These are phyloP conservation scores for Syncephalis plumigaleata DNA, from an alignment of 371 early-diverging fungal genomes.

Conservation along the genomic window DNA sequence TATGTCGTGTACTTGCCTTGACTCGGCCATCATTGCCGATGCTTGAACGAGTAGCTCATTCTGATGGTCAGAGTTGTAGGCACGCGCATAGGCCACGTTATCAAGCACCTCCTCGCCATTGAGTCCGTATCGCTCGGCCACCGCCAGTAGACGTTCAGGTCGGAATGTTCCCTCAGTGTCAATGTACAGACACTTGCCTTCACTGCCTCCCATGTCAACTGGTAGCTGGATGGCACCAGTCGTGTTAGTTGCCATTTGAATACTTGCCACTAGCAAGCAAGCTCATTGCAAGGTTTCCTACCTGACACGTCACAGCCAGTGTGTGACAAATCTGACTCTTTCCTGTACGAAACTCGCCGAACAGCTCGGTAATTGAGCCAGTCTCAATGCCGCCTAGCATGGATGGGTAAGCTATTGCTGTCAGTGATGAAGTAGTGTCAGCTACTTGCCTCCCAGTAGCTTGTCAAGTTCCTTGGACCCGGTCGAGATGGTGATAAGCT, in stretches of 20 bases:
- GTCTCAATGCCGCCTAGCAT: constrained; percentile 88
- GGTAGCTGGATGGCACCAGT: constrained; percentile 50
- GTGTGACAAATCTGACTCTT: constrained; percentile 99
- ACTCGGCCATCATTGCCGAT: constrained; percentile 93
- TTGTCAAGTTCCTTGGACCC: constrained; percentile 95
- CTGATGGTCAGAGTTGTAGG: constrained; percentile 98
- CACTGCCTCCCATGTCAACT: constrained; percentile 75
- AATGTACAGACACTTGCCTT: constrained; percentile 95
- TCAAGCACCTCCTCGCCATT: constrained; percentile 83
- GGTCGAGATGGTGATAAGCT: constrained; percentile 81
- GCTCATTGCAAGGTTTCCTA: constrained; percentile 11
- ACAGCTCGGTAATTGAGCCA: constrained; percentile 97
- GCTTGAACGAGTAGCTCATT: constrained; percentile 81
- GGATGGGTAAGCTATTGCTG: background rate
- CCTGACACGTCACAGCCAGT: constrained; percentile 95
- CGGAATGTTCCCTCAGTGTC: constrained; percentile 99
- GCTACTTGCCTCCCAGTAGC: constrained; percentile 74
- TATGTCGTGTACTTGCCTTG: constrained; percentile 23
- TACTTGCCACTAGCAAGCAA: constrained; percentile 4
- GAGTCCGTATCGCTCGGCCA: constrained; percentile 82
- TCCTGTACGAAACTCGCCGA: constrained; percentile 99
- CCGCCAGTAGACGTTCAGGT: constrained; percentile 77
- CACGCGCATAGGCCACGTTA: constrained; percentile 94
- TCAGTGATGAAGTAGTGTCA: background rate
- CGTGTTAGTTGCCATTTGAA: too few species aligned